Evolutionary conservation across 495 filamentous ascomycete genomes (phyloP), one percentile per base, ranked within the genome.

Genomic region (Hypoxylon lenormandii): DNA sequence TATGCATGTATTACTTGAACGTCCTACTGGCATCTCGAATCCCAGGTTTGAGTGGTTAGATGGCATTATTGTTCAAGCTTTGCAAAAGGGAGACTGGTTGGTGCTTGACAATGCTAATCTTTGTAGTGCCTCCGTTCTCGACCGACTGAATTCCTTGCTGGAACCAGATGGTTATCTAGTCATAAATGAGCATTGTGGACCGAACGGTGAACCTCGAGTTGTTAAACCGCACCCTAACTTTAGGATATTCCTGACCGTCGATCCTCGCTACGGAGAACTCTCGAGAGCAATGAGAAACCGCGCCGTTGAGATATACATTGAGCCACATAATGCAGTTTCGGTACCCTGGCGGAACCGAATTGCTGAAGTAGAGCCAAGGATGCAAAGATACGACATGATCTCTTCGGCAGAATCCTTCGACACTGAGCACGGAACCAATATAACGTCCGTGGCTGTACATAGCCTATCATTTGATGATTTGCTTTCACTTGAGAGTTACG

Each of bases 231-330:
- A 97, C 81, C 86, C 91, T 0, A 86, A 91, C 47, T 99, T 98
- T 77, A 86, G 96, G 56, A 83, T 99, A 10, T 98, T 99, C 78
- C 77, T 99, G 66, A 98, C 94, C 2, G 91, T 97, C 83, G 94
- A 99, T 77, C 89, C 96, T 45, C 88, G 88, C 21, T 90, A 97
- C 77, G 96, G 96, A 8, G 96, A 99, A 74, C 83, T 99, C 21
- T 98, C 96, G 6, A 85, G 94, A 58, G 96, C 96, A 3, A 98
- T 99, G 96, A 85, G 96, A 54, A 99, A 99, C 76, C 86, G 96
- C 73, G 91, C 92, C 58, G 83, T 97, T 51, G 96, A 99, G 77
- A 89, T 99, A 5, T 96, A 88, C 67, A 82, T 99, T 59, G 84
- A 85, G 19, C 70, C 60, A 8, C 52, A 76, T 0, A 69, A 60